phyloP scores from a whole-genome alignment of 495 filamentous ascomycete species.

The Neurospora hispaniola region DNA sequence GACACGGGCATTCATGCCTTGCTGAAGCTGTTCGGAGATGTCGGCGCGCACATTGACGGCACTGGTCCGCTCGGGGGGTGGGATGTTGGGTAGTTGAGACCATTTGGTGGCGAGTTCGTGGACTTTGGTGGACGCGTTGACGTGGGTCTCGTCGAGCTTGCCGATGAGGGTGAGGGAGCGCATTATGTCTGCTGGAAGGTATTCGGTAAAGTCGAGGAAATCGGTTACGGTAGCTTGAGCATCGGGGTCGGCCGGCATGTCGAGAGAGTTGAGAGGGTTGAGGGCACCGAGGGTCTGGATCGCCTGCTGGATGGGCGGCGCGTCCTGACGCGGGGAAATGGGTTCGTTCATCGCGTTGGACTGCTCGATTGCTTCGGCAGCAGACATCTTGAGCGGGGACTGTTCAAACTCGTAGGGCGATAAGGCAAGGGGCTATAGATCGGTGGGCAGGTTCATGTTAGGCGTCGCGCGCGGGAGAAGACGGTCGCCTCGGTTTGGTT shows the following conservation, averaged over 20 bases:
- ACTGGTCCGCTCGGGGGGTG: conserved; percentile 34
- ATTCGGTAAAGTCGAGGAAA: conserved; percentile 94
- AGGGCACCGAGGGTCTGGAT: conserved; percentile 22
- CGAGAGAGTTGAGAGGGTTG: conserved; percentile 21
- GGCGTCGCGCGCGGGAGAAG: background rate
- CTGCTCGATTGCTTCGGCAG: conserved; percentile 10
- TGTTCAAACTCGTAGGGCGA: background rate
- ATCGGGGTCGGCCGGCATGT: conserved; percentile 64
- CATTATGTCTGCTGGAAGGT: conserved; percentile 84
- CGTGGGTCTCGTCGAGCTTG: conserved; percentile 65
- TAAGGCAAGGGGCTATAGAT: background rate
- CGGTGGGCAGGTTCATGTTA: background rate
- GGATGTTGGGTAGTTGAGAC: conserved; percentile 54
- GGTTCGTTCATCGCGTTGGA: conserved; percentile 23
- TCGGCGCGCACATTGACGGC: conserved; percentile 53
- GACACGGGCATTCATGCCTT: conserved; percentile 64
- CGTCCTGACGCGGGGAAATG: conserved; percentile 29
- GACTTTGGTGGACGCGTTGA: conserved; percentile 51
- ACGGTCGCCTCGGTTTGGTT: background rate
- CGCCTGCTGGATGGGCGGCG: conserved; percentile 19
- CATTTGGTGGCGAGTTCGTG: conserved; percentile 66
- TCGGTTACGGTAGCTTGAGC: conserved; percentile 90
- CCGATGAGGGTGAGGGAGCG: conserved; percentile 83
- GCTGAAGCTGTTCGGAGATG: conserved; percentile 64
- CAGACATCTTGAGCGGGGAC: conserved; percentile 2